Conservation (phyloP, 139 green algal genomes). For the Nannochloris sp. region DNA sequence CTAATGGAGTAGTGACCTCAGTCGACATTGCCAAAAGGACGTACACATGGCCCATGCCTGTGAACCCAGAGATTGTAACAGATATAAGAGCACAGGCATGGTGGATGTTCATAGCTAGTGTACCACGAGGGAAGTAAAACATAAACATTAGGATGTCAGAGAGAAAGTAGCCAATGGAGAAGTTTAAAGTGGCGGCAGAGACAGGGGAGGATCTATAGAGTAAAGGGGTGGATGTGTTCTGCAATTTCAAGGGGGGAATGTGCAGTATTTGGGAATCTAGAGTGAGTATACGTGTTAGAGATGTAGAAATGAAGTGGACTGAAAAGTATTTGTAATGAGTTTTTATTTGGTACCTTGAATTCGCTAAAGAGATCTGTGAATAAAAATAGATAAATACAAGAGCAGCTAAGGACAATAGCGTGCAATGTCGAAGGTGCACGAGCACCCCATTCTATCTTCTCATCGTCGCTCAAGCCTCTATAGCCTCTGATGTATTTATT, state of each 20-base stretch:
- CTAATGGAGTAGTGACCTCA: conserved; percentile 36
- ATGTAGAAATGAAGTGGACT: background rate
- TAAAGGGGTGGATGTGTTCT: background rate
- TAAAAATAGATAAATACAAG: conserved; percentile 12
- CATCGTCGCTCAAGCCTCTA: no score
- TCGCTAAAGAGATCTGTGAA: background rate
- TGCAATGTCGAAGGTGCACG: conserved; percentile 17
- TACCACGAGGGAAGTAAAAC: conserved; percentile 1
- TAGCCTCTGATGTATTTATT: no score
- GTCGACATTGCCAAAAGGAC: conserved; percentile 30
- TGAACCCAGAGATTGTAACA: conserved; percentile 1
- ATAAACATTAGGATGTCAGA: background rate
- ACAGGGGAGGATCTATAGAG: background rate
- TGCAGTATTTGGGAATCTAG: background rate
- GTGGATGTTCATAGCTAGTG: conserved; percentile 25
- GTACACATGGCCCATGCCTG: conserved; percentile 28
- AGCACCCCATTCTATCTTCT: background rate
- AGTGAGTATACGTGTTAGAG: no score
- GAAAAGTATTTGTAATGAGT: background rate
- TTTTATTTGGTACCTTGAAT: background rate
- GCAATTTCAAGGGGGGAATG: background rate
- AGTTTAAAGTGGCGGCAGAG: background rate
- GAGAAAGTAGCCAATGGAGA: background rate
- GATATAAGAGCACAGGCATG: conserved; percentile 31
- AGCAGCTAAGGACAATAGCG: conserved; percentile 1